Percentiles rank a stretch among this genome's conserved stretches.
Evolutionary conservation across 1,284 basidiomycete species (phyloP).

Genomic region (Trametes polyzona): DNA sequence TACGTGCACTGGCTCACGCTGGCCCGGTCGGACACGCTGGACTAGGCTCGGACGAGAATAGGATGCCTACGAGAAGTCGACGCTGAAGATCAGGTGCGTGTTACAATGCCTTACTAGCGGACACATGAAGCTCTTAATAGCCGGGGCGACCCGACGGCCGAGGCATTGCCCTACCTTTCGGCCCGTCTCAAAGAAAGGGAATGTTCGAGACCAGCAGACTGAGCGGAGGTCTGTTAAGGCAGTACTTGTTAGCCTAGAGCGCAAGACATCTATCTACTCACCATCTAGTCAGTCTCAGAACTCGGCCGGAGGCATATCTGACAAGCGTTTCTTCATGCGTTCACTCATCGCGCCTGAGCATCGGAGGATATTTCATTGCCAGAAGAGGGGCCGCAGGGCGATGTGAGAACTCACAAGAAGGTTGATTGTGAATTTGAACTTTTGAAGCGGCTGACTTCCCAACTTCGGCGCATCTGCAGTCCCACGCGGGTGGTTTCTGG

Average conservation of each 20-base stretch:
- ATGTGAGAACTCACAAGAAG: background rate
- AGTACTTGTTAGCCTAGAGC: too few species aligned
- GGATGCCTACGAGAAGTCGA: too few species aligned
- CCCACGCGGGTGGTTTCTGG: constrained; percentile 20
- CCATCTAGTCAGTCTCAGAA: background rate
- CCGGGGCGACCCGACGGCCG: background rate
- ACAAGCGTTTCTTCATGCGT: background rate
- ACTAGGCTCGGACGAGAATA: background rate
- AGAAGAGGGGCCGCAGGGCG: background rate
- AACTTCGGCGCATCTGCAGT: background rate
- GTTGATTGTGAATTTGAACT: background rate
- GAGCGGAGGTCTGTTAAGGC: background rate
- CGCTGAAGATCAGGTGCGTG: too few species aligned
- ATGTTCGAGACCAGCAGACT: too few species aligned
- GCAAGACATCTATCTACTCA: background rate
- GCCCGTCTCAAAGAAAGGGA: too few species aligned
- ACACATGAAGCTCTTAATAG: too few species aligned
- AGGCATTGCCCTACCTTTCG: background rate
- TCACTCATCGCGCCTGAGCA: too few species aligned
- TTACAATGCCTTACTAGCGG: too few species aligned
- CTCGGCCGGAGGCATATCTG: too few species aligned
- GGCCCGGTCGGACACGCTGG: background rate
- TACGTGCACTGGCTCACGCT: background rate
- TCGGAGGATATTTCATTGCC: background rate
- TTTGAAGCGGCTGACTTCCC: background rate